These are phyloP conservation scores for Tylopilus subfusipes DNA, from an alignment of 768 basidiomycete genomes.

Conservation along the genomic window DNA sequence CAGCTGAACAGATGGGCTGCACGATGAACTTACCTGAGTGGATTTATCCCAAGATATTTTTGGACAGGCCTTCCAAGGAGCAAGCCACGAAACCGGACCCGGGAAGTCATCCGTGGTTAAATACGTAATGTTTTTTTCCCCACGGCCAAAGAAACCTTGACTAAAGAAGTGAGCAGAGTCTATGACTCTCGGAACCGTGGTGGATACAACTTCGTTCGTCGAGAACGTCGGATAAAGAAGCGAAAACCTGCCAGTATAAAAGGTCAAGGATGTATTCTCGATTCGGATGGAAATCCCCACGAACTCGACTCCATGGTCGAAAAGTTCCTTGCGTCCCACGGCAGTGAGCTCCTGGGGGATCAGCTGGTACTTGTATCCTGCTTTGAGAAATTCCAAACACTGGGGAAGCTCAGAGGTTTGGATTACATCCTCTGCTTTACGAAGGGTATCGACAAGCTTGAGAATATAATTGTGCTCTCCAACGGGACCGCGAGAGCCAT, in stretches of 20 bases:
- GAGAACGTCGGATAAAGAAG: slow-evolving; percentile 20
- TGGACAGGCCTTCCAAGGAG: slow-evolving; percentile 36
- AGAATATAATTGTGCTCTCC: slow-evolving; percentile 28
- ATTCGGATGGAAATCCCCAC: slow-evolving; percentile 1
- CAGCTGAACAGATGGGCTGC: not conserved
- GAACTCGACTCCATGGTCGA: slow-evolving; percentile 39
- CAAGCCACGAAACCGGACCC: slow-evolving; percentile 38
- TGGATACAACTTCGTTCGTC: slow-evolving; percentile 14
- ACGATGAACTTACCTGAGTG: not conserved
- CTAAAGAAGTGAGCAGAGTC: slow-evolving; percentile 42
- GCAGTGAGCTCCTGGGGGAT: slow-evolving; percentile 36
- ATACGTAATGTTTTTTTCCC: slow-evolving; percentile 22
- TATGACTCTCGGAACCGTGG: slow-evolving; percentile 26
- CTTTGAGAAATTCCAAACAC: slow-evolving; percentile 35
- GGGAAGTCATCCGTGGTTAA: slow-evolving; percentile 32
- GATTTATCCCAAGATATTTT: not conserved
- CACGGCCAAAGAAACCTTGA: slow-evolving; percentile 37
- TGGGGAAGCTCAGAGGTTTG: slow-evolving; percentile 30
- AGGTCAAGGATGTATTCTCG: not conserved
- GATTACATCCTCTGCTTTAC: slow-evolving; percentile 20
- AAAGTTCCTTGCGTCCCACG: slow-evolving; percentile 37
- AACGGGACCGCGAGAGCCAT: slow-evolving; percentile 39
- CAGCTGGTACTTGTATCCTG: slow-evolving; percentile 33
- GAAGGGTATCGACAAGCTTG: slow-evolving; percentile 32
- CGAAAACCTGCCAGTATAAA: slow-evolving; percentile 11